Base-by-base conservation (phyloP, 73 alveolate genomes). In the Durusdinium trenchii region DNA sequence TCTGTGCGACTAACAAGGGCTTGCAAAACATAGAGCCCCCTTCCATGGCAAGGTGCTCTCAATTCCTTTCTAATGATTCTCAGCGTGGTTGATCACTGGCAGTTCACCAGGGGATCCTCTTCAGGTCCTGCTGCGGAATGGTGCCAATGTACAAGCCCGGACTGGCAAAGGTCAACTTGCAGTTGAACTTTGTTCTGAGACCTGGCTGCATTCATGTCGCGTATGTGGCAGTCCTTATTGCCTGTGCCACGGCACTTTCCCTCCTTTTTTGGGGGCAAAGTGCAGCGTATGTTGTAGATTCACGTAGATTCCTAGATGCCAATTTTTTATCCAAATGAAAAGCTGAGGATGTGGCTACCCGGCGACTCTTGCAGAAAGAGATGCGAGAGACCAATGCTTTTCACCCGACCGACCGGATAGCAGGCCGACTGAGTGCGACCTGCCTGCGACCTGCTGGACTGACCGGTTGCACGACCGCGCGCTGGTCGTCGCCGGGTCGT, bases 341-440 rank as follows among this genome's bases (percentile, higher is more conserved):
- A 14, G 4, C 94, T 40, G 2, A 91, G 98, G 98, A 91, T 36
- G 98, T 91, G 28, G 73, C 98, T 10, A 91, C 98, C 10, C 87
- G 98, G 40, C 79, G 98, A 18, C 78, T 91, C 52, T 89, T 91
- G 89, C 98, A 91, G 67, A 91, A 91, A 52, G 98, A 91, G 89
- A 91, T 91, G 98, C 71, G 60, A 61, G 98, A 76, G 78, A 91
- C 76, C 86, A n/a, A 42, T 14, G 71, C 96, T 28, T 43, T 90
- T 43, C 86, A 71, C 83, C 60, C 85, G 64, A 61, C 85, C 10
- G 95, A 87, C 51, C 60, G 84, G 35, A 61, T 57, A 12, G 83
- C 84, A 60, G 95, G 95, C 23, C 40, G 73, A 36, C 36, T 1
- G 79, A 23, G 36, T 28, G n/a, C 10, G n/a, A n/a, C n/a, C n/a